phyloP scores from a whole-genome alignment of 176 grass and related monocot species.

The Dactylis glomerata region DNA sequence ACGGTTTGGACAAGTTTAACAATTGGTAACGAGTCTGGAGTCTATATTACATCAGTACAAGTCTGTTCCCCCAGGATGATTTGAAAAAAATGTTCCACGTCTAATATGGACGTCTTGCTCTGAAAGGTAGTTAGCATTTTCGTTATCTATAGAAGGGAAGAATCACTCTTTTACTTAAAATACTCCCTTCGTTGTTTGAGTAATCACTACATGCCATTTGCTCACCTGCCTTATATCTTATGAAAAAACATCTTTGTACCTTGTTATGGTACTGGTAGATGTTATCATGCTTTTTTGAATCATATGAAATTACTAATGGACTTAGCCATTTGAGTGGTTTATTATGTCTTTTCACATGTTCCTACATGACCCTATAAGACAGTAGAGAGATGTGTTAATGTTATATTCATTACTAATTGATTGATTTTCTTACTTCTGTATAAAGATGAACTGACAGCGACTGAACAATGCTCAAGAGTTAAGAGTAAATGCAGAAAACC shows the following conservation, averaged over 20 bases:
- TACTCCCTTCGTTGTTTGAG: neutral
- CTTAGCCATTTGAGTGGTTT: neutral
- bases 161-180: neutral
- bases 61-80: neutral
- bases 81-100: too few species aligned
- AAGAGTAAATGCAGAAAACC: neutral
- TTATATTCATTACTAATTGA: neutral
- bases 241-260: neutral
- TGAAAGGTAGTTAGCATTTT: neutral
- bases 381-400: neutral
- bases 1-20: neutral
- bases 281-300: constrained; percentile 9
- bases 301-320: neutral
- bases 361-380: neutral
- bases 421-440: neutral
- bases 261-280: neutral
- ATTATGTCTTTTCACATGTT: neutral
- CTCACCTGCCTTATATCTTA: neutral
- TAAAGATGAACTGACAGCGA: neutral
- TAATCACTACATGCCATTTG: neutral
- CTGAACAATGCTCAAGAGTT: neutral
- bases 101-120: neutral
- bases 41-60: neutral
- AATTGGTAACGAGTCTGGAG: neutral
- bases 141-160: neutral